These are phyloP conservation scores for Colletotrichum sp. DNA, from an alignment of 2,329 filamentous ascomycete species.

Conservation along the genomic window DNA sequence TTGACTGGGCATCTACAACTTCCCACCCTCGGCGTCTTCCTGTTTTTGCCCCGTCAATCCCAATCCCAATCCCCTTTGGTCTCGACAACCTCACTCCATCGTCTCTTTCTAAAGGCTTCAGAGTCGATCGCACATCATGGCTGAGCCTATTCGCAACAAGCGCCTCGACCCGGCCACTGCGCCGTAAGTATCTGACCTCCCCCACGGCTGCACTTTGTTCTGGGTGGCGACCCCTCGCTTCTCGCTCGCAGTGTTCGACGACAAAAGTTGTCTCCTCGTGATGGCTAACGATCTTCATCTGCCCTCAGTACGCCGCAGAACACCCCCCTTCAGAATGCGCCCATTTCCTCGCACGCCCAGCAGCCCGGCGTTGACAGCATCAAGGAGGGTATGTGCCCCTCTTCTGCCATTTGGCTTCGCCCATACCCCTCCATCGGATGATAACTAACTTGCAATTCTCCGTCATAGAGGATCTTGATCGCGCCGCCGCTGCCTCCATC, in stretches of 20 bases:
- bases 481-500: slow-evolving; percentile 84
- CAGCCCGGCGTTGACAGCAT: slow-evolving; percentile 94
- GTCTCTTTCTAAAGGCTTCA: not conserved
- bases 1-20: slow-evolving; percentile 20
- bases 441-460: slow-evolving; percentile 23
- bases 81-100: not conserved
- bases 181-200: slow-evolving; percentile 53
- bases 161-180: slow-evolving; percentile 61
- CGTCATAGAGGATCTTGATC: slow-evolving; percentile 83
- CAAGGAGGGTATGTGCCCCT: slow-evolving; percentile 81
- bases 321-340: slow-evolving; percentile 92
- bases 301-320: slow-evolving; percentile 89
- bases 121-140: slow-evolving; percentile 48
- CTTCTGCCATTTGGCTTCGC: not conserved
- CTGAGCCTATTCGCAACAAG: slow-evolving; percentile 70
- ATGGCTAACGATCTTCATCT: slow-evolving; percentile 22
- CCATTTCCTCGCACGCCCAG: slow-evolving; percentile 96
- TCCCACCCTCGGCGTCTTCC: slow-evolving; percentile 5
- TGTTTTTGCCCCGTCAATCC: slow-evolving; percentile 5
- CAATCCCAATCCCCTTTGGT: not conserved
- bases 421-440: slow-evolving; percentile 17
- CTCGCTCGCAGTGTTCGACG: not conserved
- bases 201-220: not conserved
- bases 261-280: slow-evolving; percentile 13
- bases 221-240: slow-evolving; percentile 21